Evolutionary conservation across 2,329 filamentous ascomycete species (phyloP), one percentile per base, ranked within the genome.

Genomic region (Tolypocladium inflatum): DNA sequence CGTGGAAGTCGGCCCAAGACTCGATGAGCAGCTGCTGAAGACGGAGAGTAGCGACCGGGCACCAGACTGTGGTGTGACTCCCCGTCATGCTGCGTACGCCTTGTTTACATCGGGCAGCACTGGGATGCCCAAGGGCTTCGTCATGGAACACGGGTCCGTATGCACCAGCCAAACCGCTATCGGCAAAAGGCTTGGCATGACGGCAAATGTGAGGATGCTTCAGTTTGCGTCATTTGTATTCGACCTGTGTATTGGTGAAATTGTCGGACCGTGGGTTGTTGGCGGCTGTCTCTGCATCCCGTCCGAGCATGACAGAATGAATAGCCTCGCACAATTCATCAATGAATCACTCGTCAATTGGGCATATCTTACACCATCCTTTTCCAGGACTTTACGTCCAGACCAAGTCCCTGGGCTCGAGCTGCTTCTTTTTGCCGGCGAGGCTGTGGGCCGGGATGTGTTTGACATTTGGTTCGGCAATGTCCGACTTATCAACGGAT

Each of bases 401-500:
- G n/a, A 37, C 3, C 39, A 57, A 3, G 39, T 62, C 1, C 57
- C 57, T 10, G 33, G 10, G 15, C 26, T 63, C 0, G 50, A 60
- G 42, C 56, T 57, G 1, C 41, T 62, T 4, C 51, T 61, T 1
- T 23, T 63, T 1, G 58, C 35, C 5, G 61, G 62, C 2, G 62
- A 63, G 35, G 45, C 58, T 6, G 30, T 60, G 0, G 50, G 55
- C 0, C 38, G n/a, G 5, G 55, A 57, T 26, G 52, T 63, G 2
- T 33, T 61, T 9, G 58, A 59, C 5, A 37, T 11, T 3, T 63
- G 59, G 62, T 37, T 45, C n/a, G 59, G 57, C 8, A 42, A 55
- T 15, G 55, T 58, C 19, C 54, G 50, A 3, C 33, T 63, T 4
- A 10, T 62, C 37, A 62, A 63, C 21, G 57, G 38, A 15, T 63